These are phyloP conservation scores for Coniferiporia weirii DNA, from an alignment of 1,284 basidiomycete genomes.

Conservation along the genomic window DNA sequence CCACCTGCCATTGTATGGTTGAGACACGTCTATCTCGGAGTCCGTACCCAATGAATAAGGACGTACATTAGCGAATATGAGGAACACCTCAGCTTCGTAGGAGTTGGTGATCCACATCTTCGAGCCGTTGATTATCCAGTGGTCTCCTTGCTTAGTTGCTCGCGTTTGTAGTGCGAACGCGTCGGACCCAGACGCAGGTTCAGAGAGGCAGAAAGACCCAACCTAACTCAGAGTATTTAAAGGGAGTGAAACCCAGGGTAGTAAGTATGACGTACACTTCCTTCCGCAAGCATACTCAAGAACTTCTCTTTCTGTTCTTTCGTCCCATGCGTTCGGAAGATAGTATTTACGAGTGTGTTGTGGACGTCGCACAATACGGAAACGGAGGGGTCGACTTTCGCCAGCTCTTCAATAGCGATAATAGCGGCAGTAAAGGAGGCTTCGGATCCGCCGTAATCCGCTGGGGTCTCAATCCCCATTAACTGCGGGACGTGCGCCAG, in stretches of 20 bases:
- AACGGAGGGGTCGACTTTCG: conserved; percentile 94
- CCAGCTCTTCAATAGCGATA: conserved; percentile 95
- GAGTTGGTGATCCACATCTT: conserved; percentile 99
- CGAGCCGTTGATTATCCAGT: conserved; percentile 87
- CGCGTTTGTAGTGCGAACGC: conserved; percentile 96
- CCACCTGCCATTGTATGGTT: conserved; percentile 43
- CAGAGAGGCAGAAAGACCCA: conserved; percentile 94
- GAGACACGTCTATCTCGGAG: neutral
- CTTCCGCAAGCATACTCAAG: conserved; percentile 78
- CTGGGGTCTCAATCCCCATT: conserved; percentile 94
- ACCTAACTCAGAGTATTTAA: conserved; percentile 45
- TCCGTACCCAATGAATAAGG: neutral
- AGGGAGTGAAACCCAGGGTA: neutral
- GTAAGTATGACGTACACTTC: conserved; percentile 50
- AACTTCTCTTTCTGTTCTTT: conserved; percentile 86
- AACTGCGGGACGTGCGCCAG: conserved; percentile 43
- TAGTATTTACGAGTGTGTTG: conserved; percentile 96
- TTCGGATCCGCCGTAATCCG: conserved; percentile 83
- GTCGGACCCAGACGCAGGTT: conserved; percentile 91
- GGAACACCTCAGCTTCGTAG: conserved; percentile 89
- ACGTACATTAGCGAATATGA: conserved; percentile 88
- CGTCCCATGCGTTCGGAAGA: conserved; percentile 84
- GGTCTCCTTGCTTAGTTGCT: conserved; percentile 78
- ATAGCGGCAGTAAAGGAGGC: conserved; percentile 94
- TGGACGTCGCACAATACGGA: conserved; percentile 98